Percentiles rank a stretch among this genome's conserved stretches.
These are phyloP conservation scores for Rhytidiadelphus loreus DNA, from an alignment of 225 moss, liverwort and hornwort genomes.

Conservation along the genomic window DNA sequence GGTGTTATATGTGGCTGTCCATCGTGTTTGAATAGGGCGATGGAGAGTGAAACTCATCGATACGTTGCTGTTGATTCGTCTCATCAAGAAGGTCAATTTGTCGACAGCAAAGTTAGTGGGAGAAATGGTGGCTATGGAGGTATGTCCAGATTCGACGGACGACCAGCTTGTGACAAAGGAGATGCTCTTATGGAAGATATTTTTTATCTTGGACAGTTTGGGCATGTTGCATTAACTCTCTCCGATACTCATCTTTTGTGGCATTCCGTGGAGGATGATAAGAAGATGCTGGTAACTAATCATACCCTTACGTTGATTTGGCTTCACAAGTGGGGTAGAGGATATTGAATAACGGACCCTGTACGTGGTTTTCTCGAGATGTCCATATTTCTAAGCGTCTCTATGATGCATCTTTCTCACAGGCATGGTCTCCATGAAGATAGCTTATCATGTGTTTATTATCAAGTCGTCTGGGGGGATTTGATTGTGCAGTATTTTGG, in stretches of 20 bases:
- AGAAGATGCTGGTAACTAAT: constrained; percentile 8
- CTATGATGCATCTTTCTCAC: not conserved
- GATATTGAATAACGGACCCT: not conserved
- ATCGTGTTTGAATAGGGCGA: constrained; percentile 9
- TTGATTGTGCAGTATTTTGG: not conserved
- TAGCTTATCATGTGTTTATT: not conserved
- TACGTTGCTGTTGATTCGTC: constrained; percentile 21
- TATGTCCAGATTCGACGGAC: constrained; percentile 1
- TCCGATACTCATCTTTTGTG: constrained; percentile 18
- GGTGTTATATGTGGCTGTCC: not conserved
- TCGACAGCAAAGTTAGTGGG: constrained; percentile 4
- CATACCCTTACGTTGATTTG: not conserved
- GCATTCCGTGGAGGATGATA: constrained; percentile 16
- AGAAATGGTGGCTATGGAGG: not conserved
- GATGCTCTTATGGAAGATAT: constrained; percentile 12
- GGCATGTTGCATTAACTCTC: constrained; percentile 18
- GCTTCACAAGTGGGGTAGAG: not conserved
- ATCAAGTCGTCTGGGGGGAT: not conserved
- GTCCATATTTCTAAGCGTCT: not conserved
- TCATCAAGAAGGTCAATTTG: constrained; percentile 12
- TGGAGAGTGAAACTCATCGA: constrained; percentile 18
- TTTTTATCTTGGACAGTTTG: constrained; percentile 27
- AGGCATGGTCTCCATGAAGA: not conserved
- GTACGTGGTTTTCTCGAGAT: not conserved
- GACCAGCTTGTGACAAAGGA: not conserved